A percentile compares a stretch with the other conserved stretches of the same genome.
phyloP scores from a whole-genome alignment of 2,329 filamentous ascomycete species.

The Stagonosporopsis chrysanthemi region DNA sequence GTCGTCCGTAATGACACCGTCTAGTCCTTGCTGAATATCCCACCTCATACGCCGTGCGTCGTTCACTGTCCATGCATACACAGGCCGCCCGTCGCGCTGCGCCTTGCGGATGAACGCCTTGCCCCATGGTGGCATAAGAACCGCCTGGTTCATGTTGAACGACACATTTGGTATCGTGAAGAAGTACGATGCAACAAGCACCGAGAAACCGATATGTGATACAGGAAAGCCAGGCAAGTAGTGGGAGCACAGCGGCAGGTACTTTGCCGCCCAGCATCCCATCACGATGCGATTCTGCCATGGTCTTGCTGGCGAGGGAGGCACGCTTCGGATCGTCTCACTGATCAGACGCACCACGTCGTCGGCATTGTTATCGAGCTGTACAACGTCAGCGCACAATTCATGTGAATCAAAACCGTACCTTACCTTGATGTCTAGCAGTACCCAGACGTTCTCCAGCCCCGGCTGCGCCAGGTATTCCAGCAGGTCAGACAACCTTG shows the following conservation, averaged over 20 bases:
- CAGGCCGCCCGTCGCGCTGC: conserved; percentile 61
- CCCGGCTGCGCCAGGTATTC: conserved; percentile 72
- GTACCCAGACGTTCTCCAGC: conserved; percentile 74
- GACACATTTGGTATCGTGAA: conserved; percentile 71
- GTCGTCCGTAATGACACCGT: conserved; percentile 88
- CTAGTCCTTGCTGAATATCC: conserved; percentile 70
- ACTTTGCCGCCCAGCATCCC: conserved; percentile 82
- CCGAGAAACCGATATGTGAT: conserved; percentile 73
- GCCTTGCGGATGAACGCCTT: conserved; percentile 70
- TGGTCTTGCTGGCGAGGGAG: conserved; percentile 53
- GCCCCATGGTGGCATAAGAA: conserved; percentile 74
- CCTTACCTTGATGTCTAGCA: conserved; percentile 85
- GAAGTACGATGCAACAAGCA: conserved; percentile 74
- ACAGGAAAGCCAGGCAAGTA: conserved; percentile 70
- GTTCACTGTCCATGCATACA: conserved; percentile 91
- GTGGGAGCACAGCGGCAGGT: conserved; percentile 68
- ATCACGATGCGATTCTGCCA: conserved; percentile 80
- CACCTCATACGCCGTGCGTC: conserved; percentile 80
- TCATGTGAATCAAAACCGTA: neutral
- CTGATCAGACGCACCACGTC: conserved; percentile 75
- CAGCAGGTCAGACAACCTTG: conserved; percentile 76
- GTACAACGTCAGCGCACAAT: conserved; percentile 13
- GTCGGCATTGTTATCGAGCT: conserved; percentile 74
- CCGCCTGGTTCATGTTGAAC: conserved; percentile 78
- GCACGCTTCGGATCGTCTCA: conserved; percentile 65